phyloP scores from a whole-genome alignment of 2,329 filamentous ascomycete species.

The Colletotrichum echinochloae region DNA sequence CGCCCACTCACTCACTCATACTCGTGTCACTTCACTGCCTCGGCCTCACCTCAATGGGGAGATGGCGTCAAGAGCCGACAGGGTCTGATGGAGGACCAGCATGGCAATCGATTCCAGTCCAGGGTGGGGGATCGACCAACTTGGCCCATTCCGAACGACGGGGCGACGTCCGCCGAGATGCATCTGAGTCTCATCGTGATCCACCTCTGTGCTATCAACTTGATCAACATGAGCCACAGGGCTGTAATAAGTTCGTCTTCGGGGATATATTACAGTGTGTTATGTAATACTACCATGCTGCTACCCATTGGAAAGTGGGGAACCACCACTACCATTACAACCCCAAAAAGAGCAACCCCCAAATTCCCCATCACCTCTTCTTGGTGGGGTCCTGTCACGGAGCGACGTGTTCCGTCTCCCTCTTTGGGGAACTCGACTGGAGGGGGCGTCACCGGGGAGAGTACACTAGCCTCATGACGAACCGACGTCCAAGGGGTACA shows the following conservation, averaged over 20 bases:
- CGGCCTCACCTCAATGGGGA: background rate
- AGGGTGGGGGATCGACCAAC: slow-evolving; percentile 3
- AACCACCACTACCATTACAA: slow-evolving; percentile 2
- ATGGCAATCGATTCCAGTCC: background rate
- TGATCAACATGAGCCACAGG: too few relatives aligned
- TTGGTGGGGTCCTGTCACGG: slow-evolving; percentile 31
- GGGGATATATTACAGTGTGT: too few relatives aligned
- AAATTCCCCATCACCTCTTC: background rate
- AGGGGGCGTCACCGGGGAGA: background rate
- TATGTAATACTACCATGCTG: slow-evolving; percentile 33
- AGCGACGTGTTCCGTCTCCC: slow-evolving; percentile 27
- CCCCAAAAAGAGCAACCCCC: slow-evolving; percentile 23
- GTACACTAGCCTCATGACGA: slow-evolving; percentile 16
- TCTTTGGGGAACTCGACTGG: background rate
- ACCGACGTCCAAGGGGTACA: background rate
- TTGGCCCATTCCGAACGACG: slow-evolving; percentile 37
- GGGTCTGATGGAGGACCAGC: slow-evolving; percentile 10
- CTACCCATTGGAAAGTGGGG: slow-evolving; percentile 17
- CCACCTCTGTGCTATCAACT: background rate
- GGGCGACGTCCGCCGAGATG: slow-evolving; percentile 43
- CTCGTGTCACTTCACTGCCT: background rate
- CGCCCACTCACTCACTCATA: background rate
- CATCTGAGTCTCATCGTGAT: slow-evolving; percentile 34
- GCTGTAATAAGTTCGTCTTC: slow-evolving; percentile 5
- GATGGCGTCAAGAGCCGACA: background rate